Evolutionary conservation across 805 yeast genomes (phyloP).

Genomic region (Teunomyces stri): DNA sequence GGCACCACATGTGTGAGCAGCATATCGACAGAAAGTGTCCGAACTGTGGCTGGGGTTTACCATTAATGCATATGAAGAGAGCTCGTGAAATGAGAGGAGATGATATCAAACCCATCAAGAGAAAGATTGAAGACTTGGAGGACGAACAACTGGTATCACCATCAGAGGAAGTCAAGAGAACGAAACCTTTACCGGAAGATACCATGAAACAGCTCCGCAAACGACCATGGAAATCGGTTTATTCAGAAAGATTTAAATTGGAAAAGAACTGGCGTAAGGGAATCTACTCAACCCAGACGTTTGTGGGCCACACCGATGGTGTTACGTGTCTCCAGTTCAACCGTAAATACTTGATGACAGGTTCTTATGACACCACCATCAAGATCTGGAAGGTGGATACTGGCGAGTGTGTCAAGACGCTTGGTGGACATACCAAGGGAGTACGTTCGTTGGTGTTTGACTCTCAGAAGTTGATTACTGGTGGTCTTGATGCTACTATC

Average conservation of each 20-base stretch:
- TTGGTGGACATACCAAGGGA: slow-evolving; percentile 86
- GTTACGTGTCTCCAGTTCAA: slow-evolving; percentile 86
- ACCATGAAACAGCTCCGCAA: slow-evolving; percentile 18
- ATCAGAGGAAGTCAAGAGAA: slow-evolving; percentile 5
- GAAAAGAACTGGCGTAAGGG: slow-evolving; percentile 96
- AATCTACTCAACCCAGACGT: slow-evolving; percentile 56
- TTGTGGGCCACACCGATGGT: slow-evolving; percentile 83
- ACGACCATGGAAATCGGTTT: slow-evolving; percentile 95
- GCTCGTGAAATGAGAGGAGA: slow-evolving; percentile 49
- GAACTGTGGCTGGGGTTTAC: slow-evolving; percentile 98
- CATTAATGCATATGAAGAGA: slow-evolving; percentile 84
- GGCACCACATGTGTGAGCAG: slow-evolving; percentile 98
- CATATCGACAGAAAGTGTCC: slow-evolving; percentile 97
- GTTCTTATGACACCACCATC: slow-evolving; percentile 86
- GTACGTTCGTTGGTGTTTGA: slow-evolving; percentile 85
- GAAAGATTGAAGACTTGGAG: slow-evolving; percentile 14
- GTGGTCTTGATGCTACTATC: slow-evolving; percentile 86
- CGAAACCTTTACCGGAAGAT: slow-evolving; percentile 6
- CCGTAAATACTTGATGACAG: slow-evolving; percentile 74
- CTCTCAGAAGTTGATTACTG: slow-evolving; percentile 84
- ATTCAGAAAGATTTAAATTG: slow-evolving; percentile 84
- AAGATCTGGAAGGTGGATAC: slow-evolving; percentile 91
- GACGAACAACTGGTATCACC: slow-evolving; percentile 6
- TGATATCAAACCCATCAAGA: slow-evolving; percentile 14
- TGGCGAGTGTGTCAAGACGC: slow-evolving; percentile 72